Evolutionary conservation across 2,329 filamentous ascomycete genomes (phyloP).

Genomic region (Aurifilum marmelostoma): DNA sequence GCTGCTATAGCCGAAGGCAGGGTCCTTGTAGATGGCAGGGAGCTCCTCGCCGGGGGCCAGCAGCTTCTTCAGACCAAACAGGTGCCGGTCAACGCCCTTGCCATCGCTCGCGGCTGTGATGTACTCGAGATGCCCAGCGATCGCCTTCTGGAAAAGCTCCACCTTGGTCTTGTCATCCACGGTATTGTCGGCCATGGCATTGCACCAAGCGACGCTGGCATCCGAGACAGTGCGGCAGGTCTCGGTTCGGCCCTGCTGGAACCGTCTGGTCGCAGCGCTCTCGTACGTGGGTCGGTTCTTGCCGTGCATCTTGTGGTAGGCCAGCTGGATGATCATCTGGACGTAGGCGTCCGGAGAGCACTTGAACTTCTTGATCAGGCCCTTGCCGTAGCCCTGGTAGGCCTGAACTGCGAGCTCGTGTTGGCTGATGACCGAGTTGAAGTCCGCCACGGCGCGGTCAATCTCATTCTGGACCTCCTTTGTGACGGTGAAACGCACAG

Average conservation of each 20-base stretch:
- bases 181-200: slow-evolving; percentile 75
- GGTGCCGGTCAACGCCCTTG: slow-evolving; percentile 90
- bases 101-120: slow-evolving; percentile 88
- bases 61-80: slow-evolving; percentile 96
- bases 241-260: slow-evolving; percentile 95
- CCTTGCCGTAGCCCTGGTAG: slow-evolving; percentile 97
- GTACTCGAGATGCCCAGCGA: slow-evolving; percentile 85
- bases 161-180: slow-evolving; percentile 67
- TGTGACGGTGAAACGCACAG: slow-evolving; percentile 78
- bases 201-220: slow-evolving; percentile 88
- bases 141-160: slow-evolving; percentile 78
- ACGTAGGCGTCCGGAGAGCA: slow-evolving; percentile 97
- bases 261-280: slow-evolving; percentile 90
- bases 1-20: slow-evolving; percentile 78
- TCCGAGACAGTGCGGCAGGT: slow-evolving; percentile 92
- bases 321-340: slow-evolving; percentile 97
- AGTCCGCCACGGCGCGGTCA: slow-evolving; percentile 76
- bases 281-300: slow-evolving; percentile 98
- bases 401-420: slow-evolving; percentile 94
- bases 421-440: slow-evolving; percentile 76
- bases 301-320: slow-evolving; percentile 99
- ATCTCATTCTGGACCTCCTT: slow-evolving; percentile 77
- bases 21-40: slow-evolving; percentile 84
- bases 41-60: slow-evolving; percentile 78
- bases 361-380: slow-evolving; percentile 98